Percentiles rank a stretch among this genome's conserved stretches.
These are phyloP conservation scores for Leccinellum rugosiceps DNA, from an alignment of 768 basidiomycete species.

Conservation along the genomic window DNA sequence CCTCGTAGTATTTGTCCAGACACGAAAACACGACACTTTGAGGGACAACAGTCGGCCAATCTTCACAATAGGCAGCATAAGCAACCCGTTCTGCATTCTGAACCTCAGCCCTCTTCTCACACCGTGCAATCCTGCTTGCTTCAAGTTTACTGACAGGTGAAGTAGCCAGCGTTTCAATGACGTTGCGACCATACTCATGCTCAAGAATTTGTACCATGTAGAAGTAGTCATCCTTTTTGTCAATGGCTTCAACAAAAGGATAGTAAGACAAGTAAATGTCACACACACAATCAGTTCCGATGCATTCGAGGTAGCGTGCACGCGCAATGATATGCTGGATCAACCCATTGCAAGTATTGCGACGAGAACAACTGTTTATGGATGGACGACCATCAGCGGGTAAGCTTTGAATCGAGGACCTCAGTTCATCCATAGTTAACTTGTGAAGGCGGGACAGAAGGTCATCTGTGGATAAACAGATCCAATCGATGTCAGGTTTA, in stretches of 20 bases:
- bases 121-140: not conserved
- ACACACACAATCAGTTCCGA: too few species aligned
- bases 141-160: not conserved
- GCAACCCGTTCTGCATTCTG: too few species aligned
- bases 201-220: not conserved
- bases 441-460: not conserved
- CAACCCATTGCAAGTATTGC: not conserved
- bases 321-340: not conserved
- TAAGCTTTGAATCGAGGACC: not conserved
- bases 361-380: not conserved
- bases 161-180: not conserved
- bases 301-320: not conserved
- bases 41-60: too few species aligned
- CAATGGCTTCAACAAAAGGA: not conserved
- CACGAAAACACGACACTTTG: too few species aligned
- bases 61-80: too few species aligned
- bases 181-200: not conserved
- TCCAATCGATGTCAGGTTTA: not conserved
- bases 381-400: not conserved
- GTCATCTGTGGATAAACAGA: not conserved
- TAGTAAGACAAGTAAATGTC: not conserved
- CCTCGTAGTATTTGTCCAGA: too few species aligned
- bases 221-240: not conserved
- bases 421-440: not conserved
- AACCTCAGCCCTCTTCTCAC: not conserved